These are phyloP conservation scores for Alternaria brassicicola DNA, from an alignment of 2,329 filamentous ascomycete genomes.

Conservation along the genomic window DNA sequence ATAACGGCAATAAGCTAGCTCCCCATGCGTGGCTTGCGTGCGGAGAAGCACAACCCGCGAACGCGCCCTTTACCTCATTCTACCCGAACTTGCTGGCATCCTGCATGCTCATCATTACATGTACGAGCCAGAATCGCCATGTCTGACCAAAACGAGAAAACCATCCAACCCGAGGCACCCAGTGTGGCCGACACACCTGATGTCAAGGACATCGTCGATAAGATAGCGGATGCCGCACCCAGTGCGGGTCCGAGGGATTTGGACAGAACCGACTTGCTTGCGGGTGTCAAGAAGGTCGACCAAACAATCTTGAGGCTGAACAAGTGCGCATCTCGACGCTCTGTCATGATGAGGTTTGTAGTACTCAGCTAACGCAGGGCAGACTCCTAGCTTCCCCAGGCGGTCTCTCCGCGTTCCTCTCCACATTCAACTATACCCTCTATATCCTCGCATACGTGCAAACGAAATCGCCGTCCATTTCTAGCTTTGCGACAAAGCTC, in stretches of 20 bases:
- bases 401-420: constrained; percentile 54
- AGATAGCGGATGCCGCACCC: constrained; percentile 30
- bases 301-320: constrained; percentile 51
- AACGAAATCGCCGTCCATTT: constrained; percentile 45
- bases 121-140: constrained; percentile 27
- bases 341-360: neutral
- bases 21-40: constrained; percentile 7
- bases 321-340: constrained; percentile 41
- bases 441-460: constrained; percentile 54
- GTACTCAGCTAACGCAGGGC: constrained; percentile 9
- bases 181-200: constrained; percentile 10
- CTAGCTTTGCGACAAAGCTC: constrained; percentile 34
- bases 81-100: constrained; percentile 20
- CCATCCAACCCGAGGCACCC: constrained; percentile 46
- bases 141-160: constrained; percentile 41
- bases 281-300: constrained; percentile 46
- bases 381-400: constrained; percentile 54
- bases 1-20: neutral
- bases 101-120: constrained; percentile 7
- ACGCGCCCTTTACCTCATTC: constrained; percentile 18
- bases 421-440: constrained; percentile 55
- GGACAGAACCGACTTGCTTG: constrained; percentile 28
- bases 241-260: constrained; percentile 21
- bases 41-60: constrained; percentile 23
- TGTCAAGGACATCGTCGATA: constrained; percentile 33